Percentiles rank a stretch among this genome's conserved stretches.
phyloP scores from a whole-genome alignment of 768 basidiomycete species.

The Leccinellum rugosiceps region DNA sequence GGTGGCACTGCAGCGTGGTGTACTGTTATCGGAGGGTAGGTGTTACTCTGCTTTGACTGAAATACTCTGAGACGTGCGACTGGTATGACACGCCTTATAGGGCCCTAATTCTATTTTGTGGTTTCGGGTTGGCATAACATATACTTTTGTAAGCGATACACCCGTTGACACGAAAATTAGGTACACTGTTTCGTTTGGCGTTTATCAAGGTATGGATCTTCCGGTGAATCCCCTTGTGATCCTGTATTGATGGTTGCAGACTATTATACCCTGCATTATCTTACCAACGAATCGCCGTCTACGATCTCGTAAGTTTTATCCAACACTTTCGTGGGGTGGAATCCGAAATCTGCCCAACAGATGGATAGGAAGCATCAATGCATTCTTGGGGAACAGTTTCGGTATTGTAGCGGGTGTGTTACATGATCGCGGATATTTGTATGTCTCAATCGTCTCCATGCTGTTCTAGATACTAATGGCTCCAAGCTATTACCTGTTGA shows the following conservation, averaged over 20 bases:
- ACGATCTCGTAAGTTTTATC: conserved; percentile 33
- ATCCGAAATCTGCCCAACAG: conserved; percentile 12
- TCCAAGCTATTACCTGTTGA: conserved; percentile 42
- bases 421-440: conserved; percentile 55
- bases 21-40: conserved; percentile 23
- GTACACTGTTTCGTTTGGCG: conserved; percentile 36
- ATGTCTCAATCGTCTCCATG: not conserved
- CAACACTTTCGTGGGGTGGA: not conserved
- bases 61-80: not conserved
- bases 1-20: conserved; percentile 28
- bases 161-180: conserved; percentile 17
- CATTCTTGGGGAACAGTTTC: conserved; percentile 35
- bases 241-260: conserved; percentile 21
- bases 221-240: not conserved
- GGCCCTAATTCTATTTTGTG: conserved; percentile 30
- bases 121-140: conserved; percentile 26
- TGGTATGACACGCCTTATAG: conserved; percentile 13
- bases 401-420: conserved; percentile 43
- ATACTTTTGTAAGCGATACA: not conserved
- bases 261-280: conserved; percentile 37
- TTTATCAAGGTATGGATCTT: conserved; percentile 35
- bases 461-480: not conserved
- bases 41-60: not conserved
- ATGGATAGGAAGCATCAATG: conserved; percentile 48
- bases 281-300: conserved; percentile 33